Conservation (phyloP, 306 rosid species). For the Vicia faba region DNA sequence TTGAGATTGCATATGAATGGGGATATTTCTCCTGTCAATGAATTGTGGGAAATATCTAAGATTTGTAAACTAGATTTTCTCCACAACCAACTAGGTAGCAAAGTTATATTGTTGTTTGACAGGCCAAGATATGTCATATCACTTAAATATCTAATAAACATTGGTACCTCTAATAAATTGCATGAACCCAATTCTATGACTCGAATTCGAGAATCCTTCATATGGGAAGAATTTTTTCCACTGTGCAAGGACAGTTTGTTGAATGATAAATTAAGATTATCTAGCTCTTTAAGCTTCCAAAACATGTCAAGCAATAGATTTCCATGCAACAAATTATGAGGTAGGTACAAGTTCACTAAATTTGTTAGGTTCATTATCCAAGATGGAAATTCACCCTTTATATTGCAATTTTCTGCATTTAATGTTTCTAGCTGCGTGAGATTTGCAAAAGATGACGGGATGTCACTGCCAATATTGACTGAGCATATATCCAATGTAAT, state of each 20-base stretch:
- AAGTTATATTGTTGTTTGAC: not conserved
- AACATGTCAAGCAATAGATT: constrained; percentile 1
- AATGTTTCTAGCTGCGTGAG: not conserved
- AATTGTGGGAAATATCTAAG: not conserved
- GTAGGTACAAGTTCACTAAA: not conserved
- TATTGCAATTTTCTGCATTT: not conserved
- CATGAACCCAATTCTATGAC: too few relatives aligned
- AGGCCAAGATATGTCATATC: not conserved
- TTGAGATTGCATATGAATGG: constrained; percentile 35
- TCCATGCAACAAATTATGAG: not conserved
- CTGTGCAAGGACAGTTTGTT: too few relatives aligned
- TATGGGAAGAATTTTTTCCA: too few relatives aligned
- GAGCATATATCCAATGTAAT: not conserved
- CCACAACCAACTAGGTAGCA: constrained; percentile 35
- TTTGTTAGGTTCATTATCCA: not conserved
- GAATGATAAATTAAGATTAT: too few relatives aligned
- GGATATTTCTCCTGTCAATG: constrained; percentile 27
- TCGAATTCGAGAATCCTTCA: too few relatives aligned
- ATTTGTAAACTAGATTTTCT: not conserved
- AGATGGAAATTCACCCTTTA: constrained; percentile 17
- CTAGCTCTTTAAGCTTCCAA: too few relatives aligned
- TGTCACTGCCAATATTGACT: constrained; percentile 26
- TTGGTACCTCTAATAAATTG: too few relatives aligned
- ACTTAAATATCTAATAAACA: too few relatives aligned
- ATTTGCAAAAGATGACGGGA: constrained; percentile 21